Percentiles rank a stretch among this genome's conserved stretches.
These are phyloP conservation scores for Oryza australiensis DNA, from an alignment of 176 grass and related monocot species.

Conservation along the genomic window DNA sequence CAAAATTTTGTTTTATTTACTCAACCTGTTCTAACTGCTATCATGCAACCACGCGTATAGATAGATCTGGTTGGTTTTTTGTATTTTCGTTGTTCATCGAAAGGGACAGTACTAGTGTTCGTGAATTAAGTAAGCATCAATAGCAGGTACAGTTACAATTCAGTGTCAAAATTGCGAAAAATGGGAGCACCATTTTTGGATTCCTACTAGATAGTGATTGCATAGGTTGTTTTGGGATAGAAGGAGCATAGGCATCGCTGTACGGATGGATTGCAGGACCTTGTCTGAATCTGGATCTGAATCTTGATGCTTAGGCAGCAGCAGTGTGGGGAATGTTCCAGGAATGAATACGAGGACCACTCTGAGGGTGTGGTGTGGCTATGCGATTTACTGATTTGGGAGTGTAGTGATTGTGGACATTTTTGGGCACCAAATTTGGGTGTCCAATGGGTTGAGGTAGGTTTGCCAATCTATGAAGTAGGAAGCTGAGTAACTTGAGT, in stretches of 20 bases:
- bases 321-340: slow-evolving; percentile 28
- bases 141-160: not conserved
- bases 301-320: slow-evolving; percentile 17
- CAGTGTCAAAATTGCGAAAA: not conserved
- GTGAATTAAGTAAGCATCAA: not conserved
- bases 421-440: not conserved
- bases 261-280: not conserved
- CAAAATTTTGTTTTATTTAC: not conserved
- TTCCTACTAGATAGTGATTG: slow-evolving; percentile 21
- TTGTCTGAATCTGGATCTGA: slow-evolving; percentile 56
- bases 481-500: not conserved
- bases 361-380: not conserved
- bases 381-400: not conserved
- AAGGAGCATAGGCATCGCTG: too few relatives aligned
- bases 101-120: not conserved
- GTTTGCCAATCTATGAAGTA: not conserved
- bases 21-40: not conserved
- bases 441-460: not conserved
- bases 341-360: slow-evolving; percentile 33
- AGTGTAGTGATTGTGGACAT: not conserved
- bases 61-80: not conserved
- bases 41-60: not conserved
- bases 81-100: not conserved
- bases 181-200: slow-evolving; percentile 4
- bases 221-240: slow-evolving; percentile 18